A percentile compares a stretch with the other conserved stretches of the same genome.
Conservation (phyloP, 148 eudicot genomes). For the Cornus florida region DNA sequence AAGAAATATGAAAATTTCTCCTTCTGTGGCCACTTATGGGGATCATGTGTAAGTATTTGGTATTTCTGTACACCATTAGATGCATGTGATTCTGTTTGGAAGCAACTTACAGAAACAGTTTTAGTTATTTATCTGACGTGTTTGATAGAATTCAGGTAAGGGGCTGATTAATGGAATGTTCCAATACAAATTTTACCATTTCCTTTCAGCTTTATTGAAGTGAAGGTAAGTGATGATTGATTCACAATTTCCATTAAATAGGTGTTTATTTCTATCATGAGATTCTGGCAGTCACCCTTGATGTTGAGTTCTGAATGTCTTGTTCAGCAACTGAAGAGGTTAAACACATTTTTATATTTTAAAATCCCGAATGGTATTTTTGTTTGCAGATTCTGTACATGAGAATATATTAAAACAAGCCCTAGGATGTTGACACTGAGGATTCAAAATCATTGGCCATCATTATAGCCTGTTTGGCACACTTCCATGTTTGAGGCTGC, state of each 20-base stretch:
- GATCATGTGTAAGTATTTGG: constrained; percentile 8
- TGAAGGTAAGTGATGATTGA: not conserved
- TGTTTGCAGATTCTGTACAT: too few species aligned
- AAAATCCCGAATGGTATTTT: too few species aligned
- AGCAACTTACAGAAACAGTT: not conserved
- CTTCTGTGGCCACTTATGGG: not conserved
- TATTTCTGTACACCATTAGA: not conserved
- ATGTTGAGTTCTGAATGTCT: too few species aligned
- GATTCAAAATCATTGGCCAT: too few species aligned
- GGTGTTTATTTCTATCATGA: not conserved
- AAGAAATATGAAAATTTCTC: constrained; percentile 52
- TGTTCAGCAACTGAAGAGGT: too few species aligned
- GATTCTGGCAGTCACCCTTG: too few species aligned
- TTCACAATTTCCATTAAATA: not conserved
- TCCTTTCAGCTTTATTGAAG: not conserved
- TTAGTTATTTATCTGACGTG: not conserved
- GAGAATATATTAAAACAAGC: too few species aligned
- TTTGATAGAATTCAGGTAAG: not conserved
- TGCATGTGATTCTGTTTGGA: not conserved
- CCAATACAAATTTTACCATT: not conserved
- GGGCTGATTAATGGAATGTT: not conserved
- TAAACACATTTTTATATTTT: too few species aligned
- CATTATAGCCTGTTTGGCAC: too few species aligned
- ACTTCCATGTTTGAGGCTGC: too few species aligned
- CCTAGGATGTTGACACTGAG: too few species aligned